These are phyloP conservation scores for Botrytis squamosa DNA, from an alignment of 2,329 filamentous ascomycete species.

Conservation along the genomic window DNA sequence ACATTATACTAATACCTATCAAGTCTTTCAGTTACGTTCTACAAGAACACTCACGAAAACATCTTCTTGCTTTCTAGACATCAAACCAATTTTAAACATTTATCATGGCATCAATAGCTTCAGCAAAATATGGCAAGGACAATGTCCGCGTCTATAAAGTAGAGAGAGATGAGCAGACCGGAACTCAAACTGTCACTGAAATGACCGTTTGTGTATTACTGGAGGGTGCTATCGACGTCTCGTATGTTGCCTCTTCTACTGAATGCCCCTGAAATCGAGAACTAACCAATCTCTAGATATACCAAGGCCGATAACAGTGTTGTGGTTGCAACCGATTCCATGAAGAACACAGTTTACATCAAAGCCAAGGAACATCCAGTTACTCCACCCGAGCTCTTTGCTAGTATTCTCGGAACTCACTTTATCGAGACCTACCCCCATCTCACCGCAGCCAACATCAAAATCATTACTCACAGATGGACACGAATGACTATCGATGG, in stretches of 20 bases:
- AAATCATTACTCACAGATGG: constrained; percentile 85
- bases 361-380: constrained; percentile 91
- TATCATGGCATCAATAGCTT: constrained; percentile 55
- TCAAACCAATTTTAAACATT: not conserved
- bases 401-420: constrained; percentile 78
- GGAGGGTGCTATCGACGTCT: constrained; percentile 85
- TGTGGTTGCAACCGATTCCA: constrained; percentile 93
- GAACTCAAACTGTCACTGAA: constrained; percentile 82
- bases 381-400: constrained; percentile 89
- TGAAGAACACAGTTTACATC: constrained; percentile 97
- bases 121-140: constrained; percentile 87
- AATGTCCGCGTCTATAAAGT: constrained; percentile 98
- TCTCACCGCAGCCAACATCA: constrained; percentile 81
- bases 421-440: constrained; percentile 86
- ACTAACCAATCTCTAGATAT: constrained; percentile 58
- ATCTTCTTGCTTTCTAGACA: not conserved
- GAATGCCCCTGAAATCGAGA: not conserved
- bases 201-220: constrained; percentile 93
- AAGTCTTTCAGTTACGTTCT: not conserved
- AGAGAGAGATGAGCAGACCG: constrained; percentile 71
- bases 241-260: constrained; percentile 51
- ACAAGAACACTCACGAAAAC: not conserved
- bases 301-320: constrained; percentile 92
- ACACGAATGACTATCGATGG: constrained; percentile 83
- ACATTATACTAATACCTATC: constrained; percentile 2